A percentile compares a stretch with the other conserved stretches of the same genome.
These are phyloP conservation scores for Xylaria scruposa DNA, from an alignment of 495 filamentous ascomycete genomes.

Conservation along the genomic window DNA sequence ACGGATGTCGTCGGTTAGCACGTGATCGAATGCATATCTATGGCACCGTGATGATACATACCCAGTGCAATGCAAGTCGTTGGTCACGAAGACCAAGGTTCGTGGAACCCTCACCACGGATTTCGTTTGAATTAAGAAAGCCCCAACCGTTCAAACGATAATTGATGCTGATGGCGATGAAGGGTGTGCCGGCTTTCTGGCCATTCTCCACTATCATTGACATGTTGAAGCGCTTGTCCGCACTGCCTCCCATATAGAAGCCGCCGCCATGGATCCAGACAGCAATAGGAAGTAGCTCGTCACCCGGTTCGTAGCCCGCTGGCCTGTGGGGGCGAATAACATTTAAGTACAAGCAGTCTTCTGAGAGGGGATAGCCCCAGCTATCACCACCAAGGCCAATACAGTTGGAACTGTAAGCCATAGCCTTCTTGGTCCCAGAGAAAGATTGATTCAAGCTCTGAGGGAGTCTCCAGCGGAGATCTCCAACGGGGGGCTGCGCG, in stretches of 20 bases:
- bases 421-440: slow-evolving; percentile 46
- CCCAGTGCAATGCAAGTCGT: slow-evolving; percentile 66
- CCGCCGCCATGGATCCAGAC: slow-evolving; percentile 51
- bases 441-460: slow-evolving; percentile 52
- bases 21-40: background rate
- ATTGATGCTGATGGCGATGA: slow-evolving; percentile 50
- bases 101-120: slow-evolving; percentile 38
- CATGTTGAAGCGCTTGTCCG: slow-evolving; percentile 30
- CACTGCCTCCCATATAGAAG: slow-evolving; percentile 40
- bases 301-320: slow-evolving; percentile 29
- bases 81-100: slow-evolving; percentile 68
- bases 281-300: slow-evolving; percentile 47
- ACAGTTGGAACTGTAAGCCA: slow-evolving; percentile 48
- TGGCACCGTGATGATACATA: background rate
- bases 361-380: slow-evolving; percentile 53
- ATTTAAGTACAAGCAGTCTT: slow-evolving; percentile 71
- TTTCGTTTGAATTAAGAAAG: slow-evolving; percentile 54
- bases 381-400: slow-evolving; percentile 53
- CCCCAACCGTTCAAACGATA: slow-evolving; percentile 61
- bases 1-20: background rate
- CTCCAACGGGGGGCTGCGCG: slow-evolving; percentile 52
- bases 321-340: slow-evolving; percentile 65
- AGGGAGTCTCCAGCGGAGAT: slow-evolving; percentile 54
- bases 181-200: slow-evolving; percentile 49
- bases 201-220: slow-evolving; percentile 46